Percentiles rank a stretch among this genome's conserved stretches.
These are phyloP conservation scores for Emericellopsis cladophorae DNA, from an alignment of 2,329 filamentous ascomycete species.

Conservation along the genomic window DNA sequence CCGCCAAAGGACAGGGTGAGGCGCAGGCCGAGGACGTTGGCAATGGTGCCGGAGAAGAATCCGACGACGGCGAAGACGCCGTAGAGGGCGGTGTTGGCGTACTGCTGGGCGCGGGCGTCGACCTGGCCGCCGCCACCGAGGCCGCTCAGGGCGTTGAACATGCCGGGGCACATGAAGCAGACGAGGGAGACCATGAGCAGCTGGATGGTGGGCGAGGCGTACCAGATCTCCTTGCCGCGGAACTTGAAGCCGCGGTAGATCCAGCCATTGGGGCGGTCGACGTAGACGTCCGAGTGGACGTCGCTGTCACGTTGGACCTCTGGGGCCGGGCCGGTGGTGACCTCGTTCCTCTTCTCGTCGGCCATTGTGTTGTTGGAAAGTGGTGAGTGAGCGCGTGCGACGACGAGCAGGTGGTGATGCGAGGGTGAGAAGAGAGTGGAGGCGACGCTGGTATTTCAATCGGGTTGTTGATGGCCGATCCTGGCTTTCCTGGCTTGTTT, in stretches of 20 bases:
- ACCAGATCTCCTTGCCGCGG: conserved; percentile 46
- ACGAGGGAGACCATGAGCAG: conserved; percentile 50
- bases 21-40: conserved; percentile 63
- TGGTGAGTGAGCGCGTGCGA: neutral
- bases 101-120: conserved; percentile 41
- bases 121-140: conserved; percentile 44
- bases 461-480: neutral
- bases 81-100: conserved; percentile 55
- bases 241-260: conserved; percentile 29
- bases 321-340: conserved; percentile 7
- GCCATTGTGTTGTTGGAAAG: conserved; percentile 8
- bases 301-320: conserved; percentile 3
- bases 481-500: neutral
- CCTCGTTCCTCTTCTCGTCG: conserved; percentile 7
- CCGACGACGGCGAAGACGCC: conserved; percentile 57
- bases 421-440: conserved; percentile 3
- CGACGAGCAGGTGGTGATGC: neutral
- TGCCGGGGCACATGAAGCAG: conserved; percentile 53
- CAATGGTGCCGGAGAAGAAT: conserved; percentile 63
- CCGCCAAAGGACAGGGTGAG: conserved; percentile 59
- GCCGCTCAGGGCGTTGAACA: conserved; percentile 54
- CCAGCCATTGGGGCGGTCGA: conserved; percentile 5
- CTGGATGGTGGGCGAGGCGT: conserved; percentile 62
- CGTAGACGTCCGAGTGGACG: neutral
- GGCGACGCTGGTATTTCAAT: neutral